A percentile compares a stretch with the other conserved stretches of the same genome.
Conservation (phyloP, 352 stramenopile genomes). For the Pythium vanterpoolii region DNA sequence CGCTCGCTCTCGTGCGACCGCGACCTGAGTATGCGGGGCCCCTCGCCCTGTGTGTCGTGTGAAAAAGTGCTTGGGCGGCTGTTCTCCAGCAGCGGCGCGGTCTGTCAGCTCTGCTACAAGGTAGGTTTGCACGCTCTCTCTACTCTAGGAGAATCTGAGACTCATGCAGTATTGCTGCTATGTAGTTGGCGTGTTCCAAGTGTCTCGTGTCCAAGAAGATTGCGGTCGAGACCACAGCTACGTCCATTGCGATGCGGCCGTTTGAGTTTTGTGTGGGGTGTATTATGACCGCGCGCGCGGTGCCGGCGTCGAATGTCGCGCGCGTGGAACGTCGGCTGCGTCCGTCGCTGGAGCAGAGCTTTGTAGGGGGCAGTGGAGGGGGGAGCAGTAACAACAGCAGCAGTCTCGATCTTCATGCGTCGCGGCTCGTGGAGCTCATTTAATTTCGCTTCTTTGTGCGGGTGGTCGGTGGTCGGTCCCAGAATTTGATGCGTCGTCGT, state of each 20-base stretch:
- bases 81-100: not conserved
- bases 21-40: not conserved
- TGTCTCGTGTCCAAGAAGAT: slow-evolving; percentile 23
- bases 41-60: slow-evolving; percentile 2
- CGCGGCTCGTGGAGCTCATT: slow-evolving; percentile 1
- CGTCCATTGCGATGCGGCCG: not conserved
- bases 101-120: slow-evolving; percentile 21
- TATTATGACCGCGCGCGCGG: not conserved
- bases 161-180: too few species aligned
- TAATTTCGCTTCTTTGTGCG: slow-evolving; percentile 1
- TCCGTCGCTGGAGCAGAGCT: not conserved
- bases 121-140: not conserved
- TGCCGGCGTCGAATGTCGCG: not conserved
- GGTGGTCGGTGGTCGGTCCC: too few species aligned
- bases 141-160: too few species aligned
- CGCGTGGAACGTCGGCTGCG: not conserved
- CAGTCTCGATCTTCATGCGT: not conserved
- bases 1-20: not conserved
- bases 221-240: slow-evolving; percentile 9
- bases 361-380: not conserved
- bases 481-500: too few species aligned
- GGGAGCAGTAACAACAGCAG: not conserved
- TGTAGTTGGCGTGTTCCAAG: slow-evolving; percentile 14
- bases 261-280: slow-evolving; percentile 17
- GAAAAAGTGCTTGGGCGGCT: slow-evolving; percentile 5